Evolutionary conservation across 176 grass and related monocot species (phyloP), one percentile per base, ranked within the genome.

Genomic region (Cenchrus americanus): DNA sequence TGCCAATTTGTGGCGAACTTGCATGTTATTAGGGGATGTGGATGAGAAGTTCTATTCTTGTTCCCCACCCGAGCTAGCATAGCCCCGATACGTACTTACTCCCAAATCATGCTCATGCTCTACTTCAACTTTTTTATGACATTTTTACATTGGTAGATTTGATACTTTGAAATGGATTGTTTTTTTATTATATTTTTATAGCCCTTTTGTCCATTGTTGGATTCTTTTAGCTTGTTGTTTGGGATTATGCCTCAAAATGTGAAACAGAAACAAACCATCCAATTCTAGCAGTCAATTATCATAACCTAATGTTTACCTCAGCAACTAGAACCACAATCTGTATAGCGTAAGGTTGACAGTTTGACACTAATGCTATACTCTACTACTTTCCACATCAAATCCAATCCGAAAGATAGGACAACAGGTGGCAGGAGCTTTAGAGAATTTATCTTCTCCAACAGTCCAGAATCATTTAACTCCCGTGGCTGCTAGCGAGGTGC

Each of bases 181-280:
- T 66, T 77, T 48, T 62, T 26, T 15, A 63, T 62, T 77, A 34
- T 77, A 60, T 66, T 48, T 78, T 27, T 58, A 59, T 44, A 58
- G 6, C 32, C 13, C 3, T 78, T 62, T 50, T 14, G 10, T 60
- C 8, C 23, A 58, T 4, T 30, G 17, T 9, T 54, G 0, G 44
- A 15, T 23, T 46, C 1, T 47, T 69, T 69, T 50, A 71, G 44
- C 69, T 71, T 71, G 6, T 59, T 12, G 14, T 71, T 50, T 49
- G 44, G 22, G 43, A 27, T 15, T 49, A 6, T 17, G 6, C 22
- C 44, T 14, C 7, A 70, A 68, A 1, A 48, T 70, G 21, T 24
- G 68, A 70, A 70, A 48, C 21, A 44, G 41, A 40, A 66, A 69
- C 66, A 23, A 70, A 49, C 13, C 69, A 10, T 51, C 49, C 26